Evolutionary conservation across 306 rosid species (phyloP).

Genomic region (Gynostemma pentaphyllum): DNA sequence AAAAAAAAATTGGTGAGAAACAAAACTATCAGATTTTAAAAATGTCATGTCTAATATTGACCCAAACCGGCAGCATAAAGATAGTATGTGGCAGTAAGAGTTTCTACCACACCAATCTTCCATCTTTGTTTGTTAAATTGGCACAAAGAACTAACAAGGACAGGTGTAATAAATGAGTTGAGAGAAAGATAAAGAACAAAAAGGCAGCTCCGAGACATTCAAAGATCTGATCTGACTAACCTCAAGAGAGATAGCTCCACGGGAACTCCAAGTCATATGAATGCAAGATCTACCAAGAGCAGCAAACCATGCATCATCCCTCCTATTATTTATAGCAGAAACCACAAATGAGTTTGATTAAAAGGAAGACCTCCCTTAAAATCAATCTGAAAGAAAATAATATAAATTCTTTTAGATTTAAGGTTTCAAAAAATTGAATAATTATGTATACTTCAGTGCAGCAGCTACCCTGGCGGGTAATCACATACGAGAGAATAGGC

Average conservation of each 20-base stretch:
- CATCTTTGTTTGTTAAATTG: no score
- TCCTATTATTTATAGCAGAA: conserved; percentile 36
- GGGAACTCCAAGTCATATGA: conserved; percentile 82
- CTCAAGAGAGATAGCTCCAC: conserved; percentile 89
- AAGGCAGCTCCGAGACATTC: background rate
- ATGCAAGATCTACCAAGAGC: conserved; percentile 81
- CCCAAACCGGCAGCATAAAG: background rate
- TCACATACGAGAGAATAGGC: no score
- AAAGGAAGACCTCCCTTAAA: background rate
- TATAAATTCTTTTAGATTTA: background rate
- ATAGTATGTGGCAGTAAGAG: no score
- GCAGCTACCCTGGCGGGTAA: no score
- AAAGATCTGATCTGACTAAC: conserved; percentile 19
- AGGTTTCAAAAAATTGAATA: no score
- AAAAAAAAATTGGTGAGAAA: no score
- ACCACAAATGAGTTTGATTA: conserved; percentile 7
- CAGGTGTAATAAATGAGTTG: background rate
- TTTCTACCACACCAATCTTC: no score
- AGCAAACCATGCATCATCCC: conserved; percentile 89
- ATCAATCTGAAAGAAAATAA: background rate
- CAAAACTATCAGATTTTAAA: no score
- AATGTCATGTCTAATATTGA: background rate
- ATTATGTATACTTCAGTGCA: no score
- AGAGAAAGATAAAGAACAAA: background rate
- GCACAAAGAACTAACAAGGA: background rate